These are phyloP conservation scores for Parmelia sp. DNA, from an alignment of 495 filamentous ascomycete genomes.

Conservation along the genomic window DNA sequence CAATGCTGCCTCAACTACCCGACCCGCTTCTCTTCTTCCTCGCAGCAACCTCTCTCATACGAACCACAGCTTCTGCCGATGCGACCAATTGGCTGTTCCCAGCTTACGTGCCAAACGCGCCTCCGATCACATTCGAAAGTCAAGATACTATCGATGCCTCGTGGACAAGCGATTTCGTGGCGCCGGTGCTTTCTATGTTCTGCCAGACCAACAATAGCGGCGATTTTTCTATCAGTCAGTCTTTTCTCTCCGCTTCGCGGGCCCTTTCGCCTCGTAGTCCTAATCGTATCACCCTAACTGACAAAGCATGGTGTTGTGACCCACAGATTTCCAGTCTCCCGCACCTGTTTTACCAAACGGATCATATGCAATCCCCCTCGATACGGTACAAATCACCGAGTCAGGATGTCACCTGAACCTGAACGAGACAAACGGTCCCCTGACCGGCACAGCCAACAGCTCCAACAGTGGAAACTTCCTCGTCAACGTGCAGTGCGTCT, in stretches of 20 bases:
- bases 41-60: neutral
- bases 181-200: neutral
- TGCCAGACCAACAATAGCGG: neutral
- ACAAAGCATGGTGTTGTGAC: neutral
- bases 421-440: neutral
- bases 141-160: neutral
- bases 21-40: neutral
- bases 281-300: neutral
- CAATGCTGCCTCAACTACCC: neutral
- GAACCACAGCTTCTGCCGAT: neutral
- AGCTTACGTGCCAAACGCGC: neutral
- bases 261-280: neutral
- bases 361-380: neutral
- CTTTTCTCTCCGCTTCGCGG: neutral
- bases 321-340: neutral
- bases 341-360: neutral
- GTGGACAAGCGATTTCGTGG: neutral
- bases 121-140: neutral
- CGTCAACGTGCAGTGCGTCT: constrained; percentile 1
- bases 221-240: neutral
- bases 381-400: neutral
- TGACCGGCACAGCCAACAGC: neutral
- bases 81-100: neutral
- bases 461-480: constrained; percentile 1
- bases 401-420: neutral